phyloP scores from a whole-genome alignment of 2,329 filamentous ascomycete genomes.

The Exophiala aquamarina region DNA sequence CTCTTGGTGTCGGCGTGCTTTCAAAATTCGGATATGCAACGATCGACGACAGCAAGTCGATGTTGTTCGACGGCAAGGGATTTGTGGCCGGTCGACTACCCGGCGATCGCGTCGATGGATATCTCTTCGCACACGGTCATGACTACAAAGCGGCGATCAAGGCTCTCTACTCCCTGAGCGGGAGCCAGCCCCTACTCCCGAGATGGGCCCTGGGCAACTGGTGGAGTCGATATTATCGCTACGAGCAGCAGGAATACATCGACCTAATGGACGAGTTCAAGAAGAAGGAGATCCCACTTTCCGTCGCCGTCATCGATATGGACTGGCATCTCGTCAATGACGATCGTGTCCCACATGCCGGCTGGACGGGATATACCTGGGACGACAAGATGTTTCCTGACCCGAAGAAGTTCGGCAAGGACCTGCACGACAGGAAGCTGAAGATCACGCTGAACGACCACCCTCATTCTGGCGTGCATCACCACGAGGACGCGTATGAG shows the following conservation, averaged over 20 bases:
- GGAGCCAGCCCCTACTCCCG: conserved; percentile 56
- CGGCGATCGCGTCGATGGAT: conserved; percentile 54
- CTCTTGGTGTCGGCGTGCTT: conserved; percentile 53
- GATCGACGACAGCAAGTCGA: conserved; percentile 56
- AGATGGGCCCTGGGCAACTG: conserved; percentile 63
- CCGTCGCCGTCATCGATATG: conserved; percentile 64
- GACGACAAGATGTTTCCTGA: conserved; percentile 59
- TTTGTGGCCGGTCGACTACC: conserved; percentile 46
- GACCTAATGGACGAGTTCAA: conserved; percentile 58
- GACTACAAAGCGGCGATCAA: conserved; percentile 57
- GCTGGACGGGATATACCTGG: conserved; percentile 65
- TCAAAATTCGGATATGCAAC: conserved; percentile 52
- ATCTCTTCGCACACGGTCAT: conserved; percentile 60
- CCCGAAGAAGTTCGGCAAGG: conserved; percentile 51
- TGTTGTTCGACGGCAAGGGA: conserved; percentile 57
- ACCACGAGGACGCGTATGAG: conserved; percentile 57
- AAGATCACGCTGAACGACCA: conserved; percentile 63
- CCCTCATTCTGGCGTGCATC: conserved; percentile 59
- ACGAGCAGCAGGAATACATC: conserved; percentile 57
- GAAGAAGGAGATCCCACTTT: conserved; percentile 54
- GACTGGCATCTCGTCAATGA: conserved; percentile 63
- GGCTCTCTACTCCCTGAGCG: conserved; percentile 57
- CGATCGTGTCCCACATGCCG: conserved; percentile 46
- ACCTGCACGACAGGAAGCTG: conserved; percentile 53
- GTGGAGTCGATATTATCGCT: conserved; percentile 65